Evolutionary conservation across 2,329 filamentous ascomycete species (phyloP).

Genomic region (Hymenoscyphus albidus): DNA sequence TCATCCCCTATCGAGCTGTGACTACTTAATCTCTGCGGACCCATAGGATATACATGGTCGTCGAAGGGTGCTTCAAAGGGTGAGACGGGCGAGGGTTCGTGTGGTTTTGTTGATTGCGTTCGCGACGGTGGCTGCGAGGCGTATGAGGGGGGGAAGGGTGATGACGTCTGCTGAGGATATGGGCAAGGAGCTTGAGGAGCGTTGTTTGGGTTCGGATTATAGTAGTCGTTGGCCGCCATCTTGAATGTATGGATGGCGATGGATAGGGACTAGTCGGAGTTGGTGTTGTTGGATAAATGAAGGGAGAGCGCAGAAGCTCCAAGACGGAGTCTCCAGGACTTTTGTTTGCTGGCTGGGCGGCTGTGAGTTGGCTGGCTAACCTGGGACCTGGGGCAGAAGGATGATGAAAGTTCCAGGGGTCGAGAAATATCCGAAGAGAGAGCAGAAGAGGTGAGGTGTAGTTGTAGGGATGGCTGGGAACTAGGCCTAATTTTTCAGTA

Average conservation of each 20-base stretch:
- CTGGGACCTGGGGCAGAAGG: background rate
- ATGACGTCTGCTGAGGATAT: constrained; percentile 15
- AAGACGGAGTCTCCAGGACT: background rate
- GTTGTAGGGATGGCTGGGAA: background rate
- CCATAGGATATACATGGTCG: constrained; percentile 60
- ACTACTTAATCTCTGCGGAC: constrained; percentile 28
- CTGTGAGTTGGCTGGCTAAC: background rate
- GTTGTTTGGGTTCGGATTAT: constrained; percentile 24
- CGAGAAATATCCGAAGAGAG: background rate
- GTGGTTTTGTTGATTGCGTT: constrained; percentile 17
- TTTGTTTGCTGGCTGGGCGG: background rate
- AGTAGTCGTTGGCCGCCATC: constrained; percentile 34
- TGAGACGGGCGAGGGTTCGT: constrained; percentile 38
- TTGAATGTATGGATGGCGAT: background rate
- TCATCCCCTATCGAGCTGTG: constrained; percentile 46
- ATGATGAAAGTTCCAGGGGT: background rate
- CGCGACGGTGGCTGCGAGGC: constrained; percentile 27
- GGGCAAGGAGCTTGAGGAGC: constrained; percentile 14
- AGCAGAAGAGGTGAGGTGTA: background rate
- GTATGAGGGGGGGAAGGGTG: constrained; percentile 26
- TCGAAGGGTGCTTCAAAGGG: constrained; percentile 66
- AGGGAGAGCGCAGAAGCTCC: background rate
- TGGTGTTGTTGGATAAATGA: background rate
- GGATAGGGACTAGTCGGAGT: background rate
- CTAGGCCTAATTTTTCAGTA: background rate